Evolutionary conservation across 108 stramenopile genomes (phyloP), one percentile per base, ranked within the genome.

Genomic region (Asterionellopsis glacialis): DNA sequence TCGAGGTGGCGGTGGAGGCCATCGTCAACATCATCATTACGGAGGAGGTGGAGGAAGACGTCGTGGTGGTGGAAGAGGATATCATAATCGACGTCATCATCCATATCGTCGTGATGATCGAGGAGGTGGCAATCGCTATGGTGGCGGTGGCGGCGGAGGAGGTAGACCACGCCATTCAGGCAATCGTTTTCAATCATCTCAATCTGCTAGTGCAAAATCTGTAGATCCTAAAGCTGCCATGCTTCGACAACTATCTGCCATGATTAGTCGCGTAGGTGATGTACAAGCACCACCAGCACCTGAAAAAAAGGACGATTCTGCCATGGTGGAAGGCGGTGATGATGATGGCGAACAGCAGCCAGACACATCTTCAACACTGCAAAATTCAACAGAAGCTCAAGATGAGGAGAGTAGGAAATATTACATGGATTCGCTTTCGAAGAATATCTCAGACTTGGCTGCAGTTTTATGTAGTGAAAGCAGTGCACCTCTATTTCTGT

Each of bases 221-320:
- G 73, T 81, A 9, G 84, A 87, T 76, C 85, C 83, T 11, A 63
- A 86, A 44, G 47, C 50, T 18, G 73, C 63, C 28, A 70, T 82
- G 66, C 47, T 77, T 57, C 71, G 67, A 47, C 80, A 85, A 26
- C 55, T 90, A 13, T 68, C 74, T 2, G 82, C 84, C 24, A 82
- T 90, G 78, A 79, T 90, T 61, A 80, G 82, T 59, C 83, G 83
- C 57, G 80, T 83, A 70, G 84, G 84, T 21, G 87, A 88, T 33
- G 64, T 70, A 83, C 67, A 73, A 73, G 44, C 73, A 75, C 40
- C 63, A 79, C 0, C 63, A 27, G 38, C 42, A 58, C 28, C n/a
- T 41, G 19, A 38, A 28, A 26, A 47, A 16, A 42, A 54, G 45
- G 18, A 42, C 38, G 48, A 14, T 12, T 18, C 13, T 1, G 27